Base-by-base conservation (phyloP, 306 rosid species). In the Quillaja saponaria region DNA sequence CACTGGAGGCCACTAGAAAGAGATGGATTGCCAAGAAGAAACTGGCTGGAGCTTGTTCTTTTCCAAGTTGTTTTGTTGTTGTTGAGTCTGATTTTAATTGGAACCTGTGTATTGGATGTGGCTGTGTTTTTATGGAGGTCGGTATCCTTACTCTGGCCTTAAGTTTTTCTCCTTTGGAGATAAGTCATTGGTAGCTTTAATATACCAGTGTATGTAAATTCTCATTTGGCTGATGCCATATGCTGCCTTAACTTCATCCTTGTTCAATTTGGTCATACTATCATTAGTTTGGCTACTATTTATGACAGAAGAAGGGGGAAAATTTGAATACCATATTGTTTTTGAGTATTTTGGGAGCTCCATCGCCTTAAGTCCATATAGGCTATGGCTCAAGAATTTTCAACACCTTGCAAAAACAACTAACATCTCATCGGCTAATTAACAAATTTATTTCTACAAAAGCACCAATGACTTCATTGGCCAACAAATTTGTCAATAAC, bases 1-100 rank as follows among this genome's bases (percentile, higher is more conserved):
- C 96, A 67, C 55, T 86, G 77, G 92, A 88, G 71, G 81, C 69
- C 33, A 67, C 85, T 49, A 79, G 52, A 81, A 84, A 66, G 82
- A 80, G 68, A 78, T 92, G 96, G 95, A 51, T 77, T 25, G 86
- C 79, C 7, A 92, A 79, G 81, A 78, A 87, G 75, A 82, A 88
- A 74, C 48, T 62, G 73, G 63, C 18, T 51, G 70, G 41, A 20
- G 59, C 69, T 17, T 20, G 66, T 63, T 66, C 35, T 28, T 33
- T 2, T 69, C 59, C 58, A 69, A 18, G 50, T 66, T 66, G 48
- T 64, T 68, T 58, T 55, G 51, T 71, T 51, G 15, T 66, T 66
- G 74, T 77, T 65, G 70, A 67, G 67, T 72, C 58, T 54, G 70
- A 57, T 48, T 34, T 19, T 28, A 25, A 71, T 18, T 13, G 12